Percentiles rank a stretch among this genome's conserved stretches.
These are phyloP conservation scores for Pezicula carpinea DNA, from an alignment of 2,329 filamentous ascomycete genomes.

Conservation along the genomic window DNA sequence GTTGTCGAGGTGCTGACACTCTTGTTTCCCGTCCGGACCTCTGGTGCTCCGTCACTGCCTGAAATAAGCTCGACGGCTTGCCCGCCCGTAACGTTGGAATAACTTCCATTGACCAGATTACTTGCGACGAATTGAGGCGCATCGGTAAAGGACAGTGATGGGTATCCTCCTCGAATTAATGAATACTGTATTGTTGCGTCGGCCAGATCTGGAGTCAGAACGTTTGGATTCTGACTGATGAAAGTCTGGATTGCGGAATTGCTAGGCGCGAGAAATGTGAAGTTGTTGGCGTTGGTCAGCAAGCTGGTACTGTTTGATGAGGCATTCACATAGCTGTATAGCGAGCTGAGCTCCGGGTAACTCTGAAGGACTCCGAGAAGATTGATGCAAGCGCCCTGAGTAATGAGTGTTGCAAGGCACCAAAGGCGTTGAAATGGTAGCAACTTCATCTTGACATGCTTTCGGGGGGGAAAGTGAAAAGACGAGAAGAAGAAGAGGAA, in stretches of 20 bases:
- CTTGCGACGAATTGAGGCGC: slow-evolving; percentile 14
- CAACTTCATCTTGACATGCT: not conserved
- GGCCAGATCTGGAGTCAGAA: slow-evolving; percentile 8
- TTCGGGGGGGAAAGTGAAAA: not conserved
- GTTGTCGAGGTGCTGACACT: slow-evolving; percentile 7
- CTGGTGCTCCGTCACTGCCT: slow-evolving; percentile 4
- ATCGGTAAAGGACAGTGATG: slow-evolving; percentile 10
- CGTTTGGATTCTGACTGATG: slow-evolving; percentile 2
- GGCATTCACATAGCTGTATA: slow-evolving; percentile 10
- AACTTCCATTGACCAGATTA: slow-evolving; percentile 10
- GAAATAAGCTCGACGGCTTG: slow-evolving; percentile 13
- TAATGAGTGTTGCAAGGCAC: slow-evolving; percentile 2
- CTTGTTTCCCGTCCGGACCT: slow-evolving; percentile 12
- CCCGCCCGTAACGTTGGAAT: slow-evolving; percentile 19
- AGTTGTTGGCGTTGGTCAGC: slow-evolving; percentile 11
- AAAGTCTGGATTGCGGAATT: slow-evolving; percentile 14
- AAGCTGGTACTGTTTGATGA: slow-evolving; percentile 7
- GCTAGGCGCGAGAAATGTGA: slow-evolving; percentile 15
- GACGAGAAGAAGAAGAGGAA: not conserved
- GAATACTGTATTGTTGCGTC: slow-evolving; percentile 16
- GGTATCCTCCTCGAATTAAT: slow-evolving; percentile 14
- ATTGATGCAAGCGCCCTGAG: slow-evolving; percentile 6
- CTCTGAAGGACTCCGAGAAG: slow-evolving; percentile 11
- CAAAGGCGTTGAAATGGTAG: not conserved
- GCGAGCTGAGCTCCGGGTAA: slow-evolving; percentile 12